Evolutionary conservation across 2,329 filamentous ascomycete species (phyloP), one percentile per base, ranked within the genome.

Genomic region (Neofusicoccum umdonicola): DNA sequence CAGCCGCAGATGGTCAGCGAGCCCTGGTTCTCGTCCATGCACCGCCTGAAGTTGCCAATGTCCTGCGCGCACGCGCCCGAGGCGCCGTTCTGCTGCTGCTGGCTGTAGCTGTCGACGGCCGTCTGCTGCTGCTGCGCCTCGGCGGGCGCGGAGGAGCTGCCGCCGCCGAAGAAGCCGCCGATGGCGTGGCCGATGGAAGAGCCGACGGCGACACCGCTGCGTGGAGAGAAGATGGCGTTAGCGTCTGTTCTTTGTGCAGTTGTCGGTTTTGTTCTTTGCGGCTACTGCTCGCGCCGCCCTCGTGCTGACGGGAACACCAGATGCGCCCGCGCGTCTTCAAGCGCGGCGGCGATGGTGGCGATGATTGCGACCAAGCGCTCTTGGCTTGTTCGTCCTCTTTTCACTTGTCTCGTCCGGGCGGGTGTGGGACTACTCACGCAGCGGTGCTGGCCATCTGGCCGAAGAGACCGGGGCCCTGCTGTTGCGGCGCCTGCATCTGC

Each of bases 371-470:
- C 9, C 42, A 17, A n/a, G 9, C 56, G 31, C 13, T 15, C 15
- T 15, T 34, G 27, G 54, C 42, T 22, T 12, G 22, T n/a, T 17
- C 12, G 12, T 27, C 44, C 27, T 31, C 47, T 48, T 31, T 27
- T 35, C 39, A 9, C 27, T 12, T 48, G 45, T 13, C 31, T 54
- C 35, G 34, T 41, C 15, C 13, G 12, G 42, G n/a, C n/a, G 54
- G 31, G 47, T 17, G 9, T 17, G 27, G 50, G 22, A 45, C 31
- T 31, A 88, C 93, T 83, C 89, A 98, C 94, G 95, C 95, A 78
- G 95, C 95, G 65, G 95, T 99, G 76, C 89, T 93, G 70, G 95
- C 95, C 91, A 99, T 97, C 85, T 98, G 92, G 66, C 92, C 94
- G 71, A 99, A 92, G 11, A 99, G 85, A 68, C 95, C 94, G 4